Conservation (phyloP, 140 eudicot species). For the Oenanthe javanica region DNA sequence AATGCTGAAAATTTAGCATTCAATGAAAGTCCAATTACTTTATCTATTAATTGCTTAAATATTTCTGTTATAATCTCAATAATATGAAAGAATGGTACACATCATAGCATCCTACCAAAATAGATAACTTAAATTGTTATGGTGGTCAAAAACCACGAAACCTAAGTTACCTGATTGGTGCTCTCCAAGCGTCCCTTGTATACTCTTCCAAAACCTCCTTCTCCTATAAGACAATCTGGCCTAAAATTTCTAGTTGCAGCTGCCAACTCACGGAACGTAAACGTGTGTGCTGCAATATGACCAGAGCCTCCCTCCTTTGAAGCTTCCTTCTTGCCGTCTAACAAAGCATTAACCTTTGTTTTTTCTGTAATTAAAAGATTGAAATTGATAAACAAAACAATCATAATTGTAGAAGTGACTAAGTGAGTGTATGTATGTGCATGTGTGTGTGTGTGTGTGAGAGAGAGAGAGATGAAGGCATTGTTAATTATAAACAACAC, state of each 20-base stretch:
- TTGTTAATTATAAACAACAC: neutral
- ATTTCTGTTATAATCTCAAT: neutral
- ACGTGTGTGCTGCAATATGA: conserved; percentile 78
- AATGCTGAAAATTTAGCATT: neutral
- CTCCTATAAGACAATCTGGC: conserved; percentile 85
- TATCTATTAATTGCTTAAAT: neutral
- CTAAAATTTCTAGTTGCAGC: conserved; percentile 81
- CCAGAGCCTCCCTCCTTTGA: conserved; percentile 66
- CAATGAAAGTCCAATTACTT: neutral
- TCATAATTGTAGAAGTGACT: neutral
- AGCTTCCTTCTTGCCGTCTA: conserved; percentile 46
- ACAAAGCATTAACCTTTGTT: conserved; percentile 36
- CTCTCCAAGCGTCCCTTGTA: conserved; percentile 73
- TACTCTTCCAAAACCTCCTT: conserved; percentile 92
- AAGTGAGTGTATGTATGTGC: neutral
- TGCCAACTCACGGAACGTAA: conserved; percentile 91
- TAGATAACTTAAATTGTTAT: neutral
- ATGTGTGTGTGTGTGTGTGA: neutral
- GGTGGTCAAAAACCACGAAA: neutral
- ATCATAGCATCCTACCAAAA: neutral
- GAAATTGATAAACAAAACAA: neutral
- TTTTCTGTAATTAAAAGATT: conserved; percentile 35
- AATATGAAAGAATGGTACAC: neutral
- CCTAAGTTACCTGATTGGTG: conserved; percentile 60
- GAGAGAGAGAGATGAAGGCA: neutral